These are phyloP conservation scores for Fraxinus quadrangulata DNA, from an alignment of 257 asterid genomes.

Conservation along the genomic window DNA sequence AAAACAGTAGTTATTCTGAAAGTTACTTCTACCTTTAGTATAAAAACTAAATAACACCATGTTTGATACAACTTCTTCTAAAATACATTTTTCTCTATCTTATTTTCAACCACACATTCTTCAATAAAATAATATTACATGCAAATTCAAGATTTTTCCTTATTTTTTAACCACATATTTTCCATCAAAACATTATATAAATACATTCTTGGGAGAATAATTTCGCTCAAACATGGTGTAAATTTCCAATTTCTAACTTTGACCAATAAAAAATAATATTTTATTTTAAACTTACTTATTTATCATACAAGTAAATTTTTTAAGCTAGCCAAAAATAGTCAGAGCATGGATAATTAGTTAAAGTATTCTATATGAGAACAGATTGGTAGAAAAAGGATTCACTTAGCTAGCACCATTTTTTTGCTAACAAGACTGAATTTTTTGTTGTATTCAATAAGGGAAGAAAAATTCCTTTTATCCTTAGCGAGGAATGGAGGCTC, in stretches of 20 bases:
- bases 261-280: not conserved
- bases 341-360: too few species aligned
- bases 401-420: not conserved
- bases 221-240: too few species aligned
- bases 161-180: too few species aligned
- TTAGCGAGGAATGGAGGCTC: not conserved
- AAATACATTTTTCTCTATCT: too few species aligned
- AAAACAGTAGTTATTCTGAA: not conserved
- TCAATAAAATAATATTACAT: too few species aligned
- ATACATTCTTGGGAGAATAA: too few species aligned
- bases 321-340: not conserved
- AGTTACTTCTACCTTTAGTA: not conserved
- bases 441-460: not conserved
- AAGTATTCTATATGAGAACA: too few species aligned
- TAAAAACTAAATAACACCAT: not conserved
- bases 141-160: too few species aligned
- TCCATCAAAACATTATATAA: too few species aligned
- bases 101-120: too few species aligned
- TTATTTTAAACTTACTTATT: not conserved
- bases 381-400: not conserved
- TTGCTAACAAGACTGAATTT: not conserved
- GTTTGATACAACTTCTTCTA: too few species aligned
- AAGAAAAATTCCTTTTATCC: not conserved
- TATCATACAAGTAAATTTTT: not conserved
- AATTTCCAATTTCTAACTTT: not conserved